Base-by-base conservation (phyloP, 768 basidiomycete species). In the Boletus tomentosulus region DNA sequence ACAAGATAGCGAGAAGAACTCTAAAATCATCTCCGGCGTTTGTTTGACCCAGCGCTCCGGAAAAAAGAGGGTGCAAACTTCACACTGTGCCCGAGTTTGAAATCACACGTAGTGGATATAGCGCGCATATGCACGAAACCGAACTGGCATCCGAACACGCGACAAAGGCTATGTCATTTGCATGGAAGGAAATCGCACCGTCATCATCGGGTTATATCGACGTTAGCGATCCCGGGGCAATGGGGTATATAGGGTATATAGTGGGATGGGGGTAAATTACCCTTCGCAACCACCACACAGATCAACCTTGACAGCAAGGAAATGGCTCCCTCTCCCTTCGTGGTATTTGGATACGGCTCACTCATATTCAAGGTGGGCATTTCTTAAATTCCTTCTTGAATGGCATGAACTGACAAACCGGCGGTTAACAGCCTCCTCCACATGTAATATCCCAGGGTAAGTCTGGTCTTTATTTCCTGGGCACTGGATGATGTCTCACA, bases 291-390 rank as follows among this genome's bases (percentile, higher is more conserved):
- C 31, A 16, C 31, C 22, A 31, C 10, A 24, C 41, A 22, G 31
- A 43, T 33, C 41, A 43, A 27, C 15, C n/a, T 11, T 8, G 34
- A 37, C 6, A 50, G 8, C 24, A 27, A 50, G 31, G 6, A 25
- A 43, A 42, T 49, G 51, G 13, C 30, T 15, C 2, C 22, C 31
- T 3, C 53, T 39, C 69, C 72, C 13, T 92, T 85, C 66, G 76
- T 87, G 42, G 86, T 94, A 19, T 95, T 94, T 62, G 91, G 91
- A 22, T 95, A 95, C 64, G 92, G 92, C 6, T 92, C 89, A 4
- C 76, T 95, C 34, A 92, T 93, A 52, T 93, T 87, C 78, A 93
- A 92, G 79, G 91, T 24, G 6, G 10, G 27, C 11, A 8, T 19
- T 19, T 13, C 38, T 24, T n/a, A 9, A 9, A 1, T 27, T 6